Evolutionary conservation across 177 flowering plant species (phyloP).

Genomic region (Vitis hybrid): DNA sequence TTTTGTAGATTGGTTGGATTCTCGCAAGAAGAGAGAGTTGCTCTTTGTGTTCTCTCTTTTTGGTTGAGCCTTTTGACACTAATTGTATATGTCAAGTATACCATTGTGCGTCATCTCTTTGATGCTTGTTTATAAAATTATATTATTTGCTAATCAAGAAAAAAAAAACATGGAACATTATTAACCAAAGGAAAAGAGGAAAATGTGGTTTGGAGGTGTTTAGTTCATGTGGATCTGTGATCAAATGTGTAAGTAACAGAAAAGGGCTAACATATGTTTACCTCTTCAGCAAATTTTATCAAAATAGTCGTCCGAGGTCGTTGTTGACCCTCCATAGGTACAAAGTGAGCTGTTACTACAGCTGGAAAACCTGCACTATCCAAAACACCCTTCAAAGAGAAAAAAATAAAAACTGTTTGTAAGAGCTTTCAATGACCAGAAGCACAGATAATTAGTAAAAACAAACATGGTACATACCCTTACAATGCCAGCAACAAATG

Average conservation of each 20-base stretch:
- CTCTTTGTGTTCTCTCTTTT: too few species aligned
- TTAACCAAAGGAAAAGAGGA: too few species aligned
- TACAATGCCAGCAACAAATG: constrained; percentile 99
- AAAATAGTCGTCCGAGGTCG: constrained; percentile 95
- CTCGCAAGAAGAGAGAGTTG: too few species aligned
- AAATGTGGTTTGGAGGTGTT: too few species aligned
- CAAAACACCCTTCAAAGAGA: constrained; percentile 74
- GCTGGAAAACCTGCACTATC: constrained; percentile 97
- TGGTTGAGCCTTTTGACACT: too few species aligned
- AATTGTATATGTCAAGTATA: too few species aligned
- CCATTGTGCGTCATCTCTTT: too few species aligned
- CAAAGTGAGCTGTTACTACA: constrained; percentile 98
- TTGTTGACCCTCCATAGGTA: constrained; percentile 95
- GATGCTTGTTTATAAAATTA: too few species aligned
- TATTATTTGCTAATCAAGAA: too few species aligned
- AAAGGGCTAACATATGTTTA: constrained; percentile 9
- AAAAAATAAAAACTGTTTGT: constrained; percentile 8
- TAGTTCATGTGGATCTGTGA: too few species aligned
- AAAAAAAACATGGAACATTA: too few species aligned
- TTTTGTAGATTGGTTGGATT: too few species aligned
- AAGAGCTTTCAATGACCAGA: constrained; percentile 10
- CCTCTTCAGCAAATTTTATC: constrained; percentile 99
- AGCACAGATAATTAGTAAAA: background rate
- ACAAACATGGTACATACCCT: constrained; percentile 47
- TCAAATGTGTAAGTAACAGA: background rate